Evolutionary conservation across 2,329 filamentous ascomycete species (phyloP), one percentile per base, ranked within the genome.

Genomic region (Colletotrichum eremochloae): DNA sequence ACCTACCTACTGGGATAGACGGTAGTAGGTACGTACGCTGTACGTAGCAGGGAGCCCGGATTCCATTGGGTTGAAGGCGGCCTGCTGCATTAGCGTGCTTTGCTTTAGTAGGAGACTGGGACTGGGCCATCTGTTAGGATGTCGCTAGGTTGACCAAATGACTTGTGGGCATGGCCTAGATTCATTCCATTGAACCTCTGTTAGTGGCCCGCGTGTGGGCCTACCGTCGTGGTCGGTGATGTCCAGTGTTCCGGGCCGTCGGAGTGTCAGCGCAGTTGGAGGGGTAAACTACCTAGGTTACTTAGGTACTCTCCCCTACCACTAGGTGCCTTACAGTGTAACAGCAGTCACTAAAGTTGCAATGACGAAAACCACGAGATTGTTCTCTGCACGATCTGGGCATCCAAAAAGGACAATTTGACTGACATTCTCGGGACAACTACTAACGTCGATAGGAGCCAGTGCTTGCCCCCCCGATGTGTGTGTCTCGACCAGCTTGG

Each of bases 31-130:
- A 24, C 24, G 24, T 38, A 56, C 53, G 36, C 56, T 58, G 36
- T 20, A 61, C 20, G 29, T 50, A 68, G 33, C n/a, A 61, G 31
- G 29, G 60, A 68, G 33, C n/a, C 40, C 52, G 12, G 38, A 52
- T 68, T 57, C 65, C 42, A 68, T 60, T 69, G 69, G 68, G 50
- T 50, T 42, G 31, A 38, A 50, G 63, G 44, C 58, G 44, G 58
- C 65, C 46, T 58, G 52, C 46, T 58, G 52, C 65, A 71, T 68
- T 68, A 63, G 69, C 69, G 69, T 29, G 31, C 36, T 46, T 57
- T 42, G 36, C 50, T 57, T 42, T 46, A 53, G 46, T 48, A 42
- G 44, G 46, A n/a, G 38, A 64, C 29, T 40, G 48, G 55, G 38
- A 64, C 29, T 40, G 48, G 55, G 53, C 46, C 24, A 36, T 29